Percentiles rank a stretch among this genome's conserved stretches.
phyloP scores from a whole-genome alignment of 2,329 filamentous ascomycete species.

The Alternaria gansuensis region DNA sequence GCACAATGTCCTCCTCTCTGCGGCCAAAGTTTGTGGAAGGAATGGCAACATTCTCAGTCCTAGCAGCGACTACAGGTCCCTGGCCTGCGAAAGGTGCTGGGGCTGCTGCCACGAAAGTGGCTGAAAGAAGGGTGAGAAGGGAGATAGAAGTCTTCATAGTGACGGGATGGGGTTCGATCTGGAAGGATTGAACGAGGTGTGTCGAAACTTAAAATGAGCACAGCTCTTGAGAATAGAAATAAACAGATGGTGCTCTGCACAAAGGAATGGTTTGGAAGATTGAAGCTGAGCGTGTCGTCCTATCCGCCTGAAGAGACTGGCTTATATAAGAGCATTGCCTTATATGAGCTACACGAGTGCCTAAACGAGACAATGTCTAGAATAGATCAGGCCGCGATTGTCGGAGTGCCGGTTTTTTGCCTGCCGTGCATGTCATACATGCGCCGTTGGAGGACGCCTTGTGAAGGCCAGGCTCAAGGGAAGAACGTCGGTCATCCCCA shows the following conservation, averaged over 20 bases:
- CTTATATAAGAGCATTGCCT: slow-evolving; percentile 36
- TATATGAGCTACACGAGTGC: slow-evolving; percentile 16
- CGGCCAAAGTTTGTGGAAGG: slow-evolving; percentile 36
- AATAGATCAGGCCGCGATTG: slow-evolving; percentile 25
- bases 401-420: slow-evolving; percentile 32
- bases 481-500: slow-evolving; percentile 31
- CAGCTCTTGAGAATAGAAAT: slow-evolving; percentile 48
- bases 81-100: slow-evolving; percentile 45
- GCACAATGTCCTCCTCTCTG: slow-evolving; percentile 30
- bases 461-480: slow-evolving; percentile 31
- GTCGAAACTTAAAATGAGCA: slow-evolving; percentile 45
- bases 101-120: slow-evolving; percentile 45
- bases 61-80: slow-evolving; percentile 37
- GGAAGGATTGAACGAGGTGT: slow-evolving; percentile 34
- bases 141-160: slow-evolving; percentile 49
- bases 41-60: slow-evolving; percentile 35
- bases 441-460: slow-evolving; percentile 48
- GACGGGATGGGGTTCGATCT: slow-evolving; percentile 22
- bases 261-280: slow-evolving; percentile 31
- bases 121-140: slow-evolving; percentile 48
- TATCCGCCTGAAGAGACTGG: slow-evolving; percentile 19
- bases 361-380: slow-evolving; percentile 24
- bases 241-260: slow-evolving; percentile 48
- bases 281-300: slow-evolving; percentile 30
- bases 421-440: slow-evolving; percentile 47